phyloP scores from a whole-genome alignment of 352 stramenopile genomes.

The Plasmopara muralis region DNA sequence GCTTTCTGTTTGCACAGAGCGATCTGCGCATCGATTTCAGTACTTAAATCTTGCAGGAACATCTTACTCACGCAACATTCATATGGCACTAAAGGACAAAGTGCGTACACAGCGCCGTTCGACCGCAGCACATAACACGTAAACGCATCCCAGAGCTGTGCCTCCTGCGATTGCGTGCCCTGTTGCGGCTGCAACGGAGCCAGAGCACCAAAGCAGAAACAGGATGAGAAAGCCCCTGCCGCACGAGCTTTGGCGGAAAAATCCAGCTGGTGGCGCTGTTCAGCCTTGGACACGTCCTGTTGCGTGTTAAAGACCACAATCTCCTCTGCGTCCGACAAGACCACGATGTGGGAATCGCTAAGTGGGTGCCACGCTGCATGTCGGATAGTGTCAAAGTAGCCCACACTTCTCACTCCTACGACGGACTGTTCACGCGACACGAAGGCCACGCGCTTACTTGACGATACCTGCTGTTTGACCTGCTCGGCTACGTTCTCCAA shows the following conservation, averaged over 20 bases:
- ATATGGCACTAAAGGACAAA: constrained; percentile 67
- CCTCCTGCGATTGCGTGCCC: constrained; percentile 13
- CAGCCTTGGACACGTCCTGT: constrained; percentile 57
- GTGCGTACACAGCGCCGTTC: constrained; percentile 58
- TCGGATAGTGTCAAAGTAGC: constrained; percentile 47
- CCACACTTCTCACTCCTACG: constrained; percentile 41
- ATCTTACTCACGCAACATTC: constrained; percentile 37
- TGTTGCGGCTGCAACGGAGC: constrained; percentile 27
- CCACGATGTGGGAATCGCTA: constrained; percentile 62
- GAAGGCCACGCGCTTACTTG: constrained; percentile 28
- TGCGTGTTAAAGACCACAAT: constrained; percentile 61
- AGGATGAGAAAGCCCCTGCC: constrained; percentile 29
- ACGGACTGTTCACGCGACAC: constrained; percentile 53
- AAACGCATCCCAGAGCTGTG: constrained; percentile 58
- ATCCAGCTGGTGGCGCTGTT: constrained; percentile 62
- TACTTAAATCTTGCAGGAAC: constrained; percentile 45
- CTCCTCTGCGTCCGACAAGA: constrained; percentile 71
- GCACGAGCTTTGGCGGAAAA: constrained; percentile 31
- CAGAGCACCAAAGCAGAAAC: constrained; percentile 44
- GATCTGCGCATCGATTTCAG: constrained; percentile 59
- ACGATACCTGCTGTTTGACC: constrained; percentile 20
- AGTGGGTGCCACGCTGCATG: constrained; percentile 67
- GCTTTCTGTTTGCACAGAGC: constrained; percentile 43
- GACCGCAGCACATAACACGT: constrained; percentile 70
- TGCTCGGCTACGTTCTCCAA: constrained; percentile 25